phyloP scores from a whole-genome alignment of 2,329 filamentous ascomycete genomes.

The Kalaharituber pfeilii region DNA sequence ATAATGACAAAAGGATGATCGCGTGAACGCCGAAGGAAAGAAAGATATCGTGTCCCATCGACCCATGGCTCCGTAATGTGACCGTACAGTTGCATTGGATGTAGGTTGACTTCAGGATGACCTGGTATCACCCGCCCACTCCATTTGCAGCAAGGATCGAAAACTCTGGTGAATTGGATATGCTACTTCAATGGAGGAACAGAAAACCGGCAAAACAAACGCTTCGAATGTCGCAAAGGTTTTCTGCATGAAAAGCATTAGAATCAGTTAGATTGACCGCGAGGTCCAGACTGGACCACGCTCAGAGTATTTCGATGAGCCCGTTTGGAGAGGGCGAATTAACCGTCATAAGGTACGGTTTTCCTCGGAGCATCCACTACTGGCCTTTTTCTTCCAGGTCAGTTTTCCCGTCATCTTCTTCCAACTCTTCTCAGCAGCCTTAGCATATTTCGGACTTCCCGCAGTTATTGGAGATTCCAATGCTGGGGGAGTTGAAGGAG shows the following conservation, averaged over 20 bases:
- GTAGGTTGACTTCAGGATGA: neutral
- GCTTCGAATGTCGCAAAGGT: neutral
- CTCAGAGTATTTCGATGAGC: constrained; percentile 10
- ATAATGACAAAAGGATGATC: neutral
- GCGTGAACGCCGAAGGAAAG: constrained; percentile 1
- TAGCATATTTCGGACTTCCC: constrained; percentile 24
- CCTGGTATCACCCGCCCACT: neutral
- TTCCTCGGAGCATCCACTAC: constrained; percentile 13
- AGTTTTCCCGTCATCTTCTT: constrained; percentile 37
- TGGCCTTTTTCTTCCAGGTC: constrained; percentile 23
- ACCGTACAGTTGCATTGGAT: neutral
- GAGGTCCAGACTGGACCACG: constrained; percentile 3
- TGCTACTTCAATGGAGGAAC: neutral
- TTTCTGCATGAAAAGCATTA: neutral
- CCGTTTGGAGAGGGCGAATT: constrained; percentile 22
- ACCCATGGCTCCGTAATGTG: neutral
- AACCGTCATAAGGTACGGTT: constrained; percentile 10
- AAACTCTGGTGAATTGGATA: neutral
- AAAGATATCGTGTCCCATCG: neutral
- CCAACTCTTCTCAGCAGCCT: constrained; percentile 34
- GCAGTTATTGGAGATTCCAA: constrained; percentile 25
- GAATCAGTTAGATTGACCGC: constrained; percentile 9
- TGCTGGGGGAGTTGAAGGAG: constrained; percentile 34
- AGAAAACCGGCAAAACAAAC: neutral
- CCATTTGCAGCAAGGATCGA: neutral